Conservation (phyloP, 306 rosid genomes). For the Comarum palustre region DNA sequence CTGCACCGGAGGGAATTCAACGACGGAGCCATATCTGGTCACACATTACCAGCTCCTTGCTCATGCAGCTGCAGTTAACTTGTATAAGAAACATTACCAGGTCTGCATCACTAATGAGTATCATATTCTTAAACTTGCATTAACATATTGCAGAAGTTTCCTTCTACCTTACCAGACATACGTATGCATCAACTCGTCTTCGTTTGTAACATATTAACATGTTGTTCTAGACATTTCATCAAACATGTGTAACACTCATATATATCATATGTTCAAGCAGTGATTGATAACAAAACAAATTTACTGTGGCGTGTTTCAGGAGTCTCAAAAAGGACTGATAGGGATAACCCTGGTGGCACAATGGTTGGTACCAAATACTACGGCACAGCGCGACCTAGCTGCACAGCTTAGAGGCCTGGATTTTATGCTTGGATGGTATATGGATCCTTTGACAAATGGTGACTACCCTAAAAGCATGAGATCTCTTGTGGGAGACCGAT, state of each 20-base stretch:
- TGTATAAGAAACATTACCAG: slow-evolving; percentile 45
- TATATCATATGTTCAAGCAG: not conserved
- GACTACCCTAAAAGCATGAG: slow-evolving; percentile 33
- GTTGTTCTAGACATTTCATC: not conserved
- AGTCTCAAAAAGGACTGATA: slow-evolving; percentile 44
- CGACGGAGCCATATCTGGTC: slow-evolving; percentile 41
- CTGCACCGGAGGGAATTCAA: slow-evolving; percentile 44
- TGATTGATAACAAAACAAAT: not conserved
- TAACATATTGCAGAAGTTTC: no score
- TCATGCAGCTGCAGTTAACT: slow-evolving; percentile 44
- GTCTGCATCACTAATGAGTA: slow-evolving; percentile 14
- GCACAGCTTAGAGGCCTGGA: slow-evolving; percentile 49
- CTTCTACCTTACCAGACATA: no score
- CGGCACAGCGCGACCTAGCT: slow-evolving; percentile 21
- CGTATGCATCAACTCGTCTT: not conserved
- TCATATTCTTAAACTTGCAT: no score
- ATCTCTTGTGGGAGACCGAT: slow-evolving; percentile 24
- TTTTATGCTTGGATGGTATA: slow-evolving; percentile 58
- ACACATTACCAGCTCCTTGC: slow-evolving; percentile 44
- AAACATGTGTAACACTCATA: not conserved
- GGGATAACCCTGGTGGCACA: slow-evolving; percentile 44
- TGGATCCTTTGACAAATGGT: slow-evolving; percentile 36
- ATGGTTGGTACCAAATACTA: slow-evolving; percentile 47
- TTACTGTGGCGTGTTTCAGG: slow-evolving; percentile 26
- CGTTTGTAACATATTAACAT: not conserved